phyloP scores from a whole-genome alignment of 768 basidiomycete genomes.

The Mycena sanguinolenta region DNA sequence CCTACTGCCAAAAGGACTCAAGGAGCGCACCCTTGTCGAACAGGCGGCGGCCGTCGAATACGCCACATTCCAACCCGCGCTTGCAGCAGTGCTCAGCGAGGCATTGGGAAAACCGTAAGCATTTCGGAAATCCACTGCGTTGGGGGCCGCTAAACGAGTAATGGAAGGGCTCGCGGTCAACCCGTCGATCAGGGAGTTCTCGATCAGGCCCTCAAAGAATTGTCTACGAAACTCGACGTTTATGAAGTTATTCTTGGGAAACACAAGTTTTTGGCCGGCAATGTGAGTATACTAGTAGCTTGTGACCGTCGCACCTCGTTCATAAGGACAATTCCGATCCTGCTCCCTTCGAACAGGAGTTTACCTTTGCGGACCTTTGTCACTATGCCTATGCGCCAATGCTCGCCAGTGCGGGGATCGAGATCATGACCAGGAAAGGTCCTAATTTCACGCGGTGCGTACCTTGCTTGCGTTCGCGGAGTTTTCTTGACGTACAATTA shows the following conservation, averaged over 20 bases:
- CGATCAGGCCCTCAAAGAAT: constrained; percentile 44
- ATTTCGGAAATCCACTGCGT: background rate
- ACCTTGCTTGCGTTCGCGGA: background rate
- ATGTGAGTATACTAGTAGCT: constrained; percentile 9
- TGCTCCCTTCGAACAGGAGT: background rate
- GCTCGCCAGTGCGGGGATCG: background rate
- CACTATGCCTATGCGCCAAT: background rate
- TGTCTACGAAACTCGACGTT: constrained; percentile 59
- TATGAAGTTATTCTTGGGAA: constrained; percentile 69
- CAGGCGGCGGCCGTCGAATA: constrained; percentile 15
- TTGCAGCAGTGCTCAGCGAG: background rate
- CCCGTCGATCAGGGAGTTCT: constrained; percentile 44
- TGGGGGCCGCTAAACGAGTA: background rate
- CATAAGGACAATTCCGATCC: background rate
- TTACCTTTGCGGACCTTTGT: constrained; percentile 4
- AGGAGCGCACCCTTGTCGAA: constrained; percentile 43
- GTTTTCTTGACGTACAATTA: background rate
- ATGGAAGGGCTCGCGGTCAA: constrained; percentile 25
- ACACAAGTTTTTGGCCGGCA: constrained; percentile 56
- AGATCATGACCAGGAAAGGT: constrained; percentile 9
- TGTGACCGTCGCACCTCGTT: no score
- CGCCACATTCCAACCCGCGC: background rate
- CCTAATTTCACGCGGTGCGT: constrained; percentile 7
- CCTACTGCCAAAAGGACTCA: constrained; percentile 50
- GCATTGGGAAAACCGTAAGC: constrained; percentile 1